Conservation (phyloP, 1,284 basidiomycete species). For the Irpex rosettiformis region DNA sequence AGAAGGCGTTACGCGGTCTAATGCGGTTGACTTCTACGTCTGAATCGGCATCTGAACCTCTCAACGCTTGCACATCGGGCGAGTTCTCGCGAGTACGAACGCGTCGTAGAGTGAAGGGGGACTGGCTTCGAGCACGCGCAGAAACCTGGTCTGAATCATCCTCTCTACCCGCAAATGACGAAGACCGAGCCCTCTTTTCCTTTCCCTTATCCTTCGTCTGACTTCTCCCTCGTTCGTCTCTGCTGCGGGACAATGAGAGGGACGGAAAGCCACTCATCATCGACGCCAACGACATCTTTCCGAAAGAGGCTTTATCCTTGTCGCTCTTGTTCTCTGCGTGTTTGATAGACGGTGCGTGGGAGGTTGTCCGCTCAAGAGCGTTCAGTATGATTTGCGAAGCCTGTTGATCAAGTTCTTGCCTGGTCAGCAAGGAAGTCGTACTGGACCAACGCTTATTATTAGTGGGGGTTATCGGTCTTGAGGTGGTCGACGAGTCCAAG, state of each 20-base stretch:
- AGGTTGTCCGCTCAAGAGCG: constrained; percentile 49
- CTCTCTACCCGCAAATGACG: constrained; percentile 38
- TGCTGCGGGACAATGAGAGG: constrained; percentile 50
- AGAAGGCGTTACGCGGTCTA: constrained; percentile 25
- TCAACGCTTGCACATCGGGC: constrained; percentile 70
- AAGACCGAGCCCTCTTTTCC: constrained; percentile 43
- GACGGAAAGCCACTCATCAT: constrained; percentile 67
- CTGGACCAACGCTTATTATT: constrained; percentile 28
- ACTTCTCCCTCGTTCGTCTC: constrained; percentile 55
- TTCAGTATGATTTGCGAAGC: constrained; percentile 37
- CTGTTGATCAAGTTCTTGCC: constrained; percentile 42
- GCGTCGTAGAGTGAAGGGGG: constrained; percentile 65
- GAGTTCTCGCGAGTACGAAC: constrained; percentile 62
- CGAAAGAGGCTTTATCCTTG: constrained; percentile 49
- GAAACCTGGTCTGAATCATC: constrained; percentile 28
- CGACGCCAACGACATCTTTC: constrained; percentile 59
- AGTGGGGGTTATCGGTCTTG: constrained; percentile 30
- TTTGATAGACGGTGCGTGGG: constrained; percentile 20
- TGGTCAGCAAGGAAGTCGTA: constrained; percentile 29
- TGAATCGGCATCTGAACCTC: constrained; percentile 61
- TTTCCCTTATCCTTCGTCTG: constrained; percentile 31
- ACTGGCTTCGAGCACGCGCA: constrained; percentile 55
- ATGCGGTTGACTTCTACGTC: constrained; percentile 43
- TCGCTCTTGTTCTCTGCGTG: constrained; percentile 22
- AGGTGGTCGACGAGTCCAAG: constrained; percentile 23